Evolutionary conservation across 2,329 filamentous ascomycete species (phyloP).

Genomic region (Drechslerella dactyloides): DNA sequence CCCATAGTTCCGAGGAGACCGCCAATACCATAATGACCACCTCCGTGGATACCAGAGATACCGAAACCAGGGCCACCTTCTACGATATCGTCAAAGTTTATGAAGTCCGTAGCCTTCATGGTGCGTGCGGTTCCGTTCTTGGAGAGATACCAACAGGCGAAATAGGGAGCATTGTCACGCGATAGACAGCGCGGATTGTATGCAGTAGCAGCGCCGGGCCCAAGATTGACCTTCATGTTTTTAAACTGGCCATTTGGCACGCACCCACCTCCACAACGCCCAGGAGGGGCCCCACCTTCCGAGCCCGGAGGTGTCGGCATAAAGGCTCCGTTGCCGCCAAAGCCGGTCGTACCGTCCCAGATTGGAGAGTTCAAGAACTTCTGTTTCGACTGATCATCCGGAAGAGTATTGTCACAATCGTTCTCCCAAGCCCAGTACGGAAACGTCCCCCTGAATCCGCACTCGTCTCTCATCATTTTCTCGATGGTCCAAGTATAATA

Average conservation of each 20-base stretch:
- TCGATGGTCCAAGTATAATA: slow-evolving; percentile 60
- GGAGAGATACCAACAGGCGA: slow-evolving; percentile 40
- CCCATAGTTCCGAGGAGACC: slow-evolving; percentile 56
- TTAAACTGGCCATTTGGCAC: slow-evolving; percentile 57
- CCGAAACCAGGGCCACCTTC: slow-evolving; percentile 55
- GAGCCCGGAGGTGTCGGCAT: slow-evolving; percentile 42
- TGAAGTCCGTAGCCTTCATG: slow-evolving; percentile 18
- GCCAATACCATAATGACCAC: slow-evolving; percentile 58
- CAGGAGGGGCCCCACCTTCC: slow-evolving; percentile 52
- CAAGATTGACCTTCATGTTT: slow-evolving; percentile 57
- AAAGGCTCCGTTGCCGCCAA: slow-evolving; percentile 56
- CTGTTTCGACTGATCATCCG: slow-evolving; percentile 54
- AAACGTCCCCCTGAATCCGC: slow-evolving; percentile 60
- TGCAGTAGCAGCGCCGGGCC: slow-evolving; percentile 51
- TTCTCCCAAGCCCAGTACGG: slow-evolving; percentile 59
- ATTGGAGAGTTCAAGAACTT: slow-evolving; percentile 59
- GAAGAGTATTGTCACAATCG: slow-evolving; percentile 38
- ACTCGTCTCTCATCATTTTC: slow-evolving; percentile 59
- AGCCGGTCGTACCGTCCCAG: slow-evolving; percentile 62
- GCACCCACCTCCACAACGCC: slow-evolving; percentile 56
- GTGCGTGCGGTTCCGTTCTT: slow-evolving; percentile 26
- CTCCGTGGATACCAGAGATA: slow-evolving; percentile 57
- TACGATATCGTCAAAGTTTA: slow-evolving; percentile 54
- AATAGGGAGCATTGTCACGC: slow-evolving; percentile 34
- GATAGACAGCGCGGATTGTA: slow-evolving; percentile 18